Evolutionary conservation across 1,284 basidiomycete species (phyloP), one percentile per base, ranked within the genome.

Genomic region (Leccinum griseonigrum): DNA sequence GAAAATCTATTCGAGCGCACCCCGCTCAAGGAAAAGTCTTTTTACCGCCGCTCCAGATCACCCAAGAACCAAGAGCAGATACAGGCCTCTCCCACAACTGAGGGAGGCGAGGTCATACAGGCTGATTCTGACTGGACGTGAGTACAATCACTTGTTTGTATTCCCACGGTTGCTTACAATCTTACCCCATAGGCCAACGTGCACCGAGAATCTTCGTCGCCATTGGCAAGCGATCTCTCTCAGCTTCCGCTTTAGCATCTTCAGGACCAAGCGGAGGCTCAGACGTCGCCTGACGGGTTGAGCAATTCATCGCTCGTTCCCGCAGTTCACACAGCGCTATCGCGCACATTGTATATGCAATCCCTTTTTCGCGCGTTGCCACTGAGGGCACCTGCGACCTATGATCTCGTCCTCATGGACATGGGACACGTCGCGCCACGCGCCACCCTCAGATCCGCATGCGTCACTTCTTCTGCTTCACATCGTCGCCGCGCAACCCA

Each of bases 181-280:
- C n/a, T 54, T 29, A 22, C 59, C 60, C 54, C 60, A 7, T 51
- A 81, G 75, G 64, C 85, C 86, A n/a, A 83, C 83, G 43, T 87
- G 85, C 72, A 74, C 76, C 11, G 76, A 86, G 68, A 74, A 73
- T 46, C 72, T 87, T 50, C 77, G 78, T 63, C 76, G 82, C 26
- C 83, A 86, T 59, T 87, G 85, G 85, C 83, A 85, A 64, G 82
- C 85, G 8, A 64, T 86, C 29, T 69, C 77, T 0, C 77, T 87
- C 29, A 74, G 82, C 64, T 66, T 87, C 48, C 78, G 83, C 46
- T 86, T 88, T 67, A 75, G 78, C 62, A 73, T 87, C 54, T 87
- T 87, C 72, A 77, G 85, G 60, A 83, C 83, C 18, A 82, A 84
- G 72, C 78, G 82, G 59, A 70, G 76, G 65, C 67, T 85, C 26